A percentile compares a stretch with the other conserved stretches of the same genome.
Conservation (phyloP, 2,329 filamentous ascomycete species). For the Aspergillus transmontanensis region DNA sequence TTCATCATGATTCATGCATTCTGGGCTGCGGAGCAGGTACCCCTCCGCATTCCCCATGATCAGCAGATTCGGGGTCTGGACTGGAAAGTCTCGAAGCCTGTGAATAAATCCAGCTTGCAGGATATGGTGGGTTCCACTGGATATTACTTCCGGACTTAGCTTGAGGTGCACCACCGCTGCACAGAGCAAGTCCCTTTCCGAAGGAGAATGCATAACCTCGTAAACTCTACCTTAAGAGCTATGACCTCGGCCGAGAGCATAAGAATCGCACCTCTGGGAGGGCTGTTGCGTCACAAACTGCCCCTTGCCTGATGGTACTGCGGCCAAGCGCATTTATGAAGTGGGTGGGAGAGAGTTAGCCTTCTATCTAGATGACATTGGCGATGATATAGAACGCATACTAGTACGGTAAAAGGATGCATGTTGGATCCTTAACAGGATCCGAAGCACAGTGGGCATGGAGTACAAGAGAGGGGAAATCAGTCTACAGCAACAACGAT, state of each 20-base stretch:
- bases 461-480: background rate
- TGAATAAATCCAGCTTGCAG: background rate
- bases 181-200: background rate
- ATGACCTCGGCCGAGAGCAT: constrained; percentile 3
- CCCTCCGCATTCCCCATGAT: constrained; percentile 21
- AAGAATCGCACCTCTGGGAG: background rate
- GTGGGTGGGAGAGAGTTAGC: background rate
- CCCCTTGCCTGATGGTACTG: background rate
- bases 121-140: background rate
- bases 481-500: background rate
- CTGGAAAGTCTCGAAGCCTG: background rate
- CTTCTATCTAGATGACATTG: background rate
- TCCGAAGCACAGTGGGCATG: background rate
- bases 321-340: background rate
- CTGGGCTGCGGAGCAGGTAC: constrained; percentile 16
- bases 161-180: background rate
- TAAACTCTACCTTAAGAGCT: constrained; percentile 1
- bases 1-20: constrained; percentile 21
- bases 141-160: background rate
- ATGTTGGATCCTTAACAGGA: background rate
- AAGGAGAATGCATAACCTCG: constrained; percentile 1
- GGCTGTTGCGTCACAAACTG: background rate
- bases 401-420: background rate
- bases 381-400: background rate
- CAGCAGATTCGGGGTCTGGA: constrained; percentile 6